Evolutionary conservation across 139 green algal genomes (phyloP).

Genomic region (Chlamydomonas incerta): DNA sequence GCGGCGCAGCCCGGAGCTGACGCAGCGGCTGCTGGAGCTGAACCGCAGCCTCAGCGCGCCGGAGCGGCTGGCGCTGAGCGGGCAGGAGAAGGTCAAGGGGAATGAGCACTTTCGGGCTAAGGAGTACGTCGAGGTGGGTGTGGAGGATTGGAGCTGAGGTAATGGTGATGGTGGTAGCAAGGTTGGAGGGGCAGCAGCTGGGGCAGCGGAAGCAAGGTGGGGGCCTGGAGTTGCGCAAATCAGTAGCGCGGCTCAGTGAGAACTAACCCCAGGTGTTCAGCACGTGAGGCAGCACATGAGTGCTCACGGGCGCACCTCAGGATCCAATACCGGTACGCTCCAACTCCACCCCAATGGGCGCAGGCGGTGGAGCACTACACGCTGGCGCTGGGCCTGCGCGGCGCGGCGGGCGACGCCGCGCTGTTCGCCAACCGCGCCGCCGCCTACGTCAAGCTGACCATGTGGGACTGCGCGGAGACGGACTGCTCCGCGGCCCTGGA

Average conservation of each 20-base stretch:
- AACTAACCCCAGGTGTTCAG: too few species aligned
- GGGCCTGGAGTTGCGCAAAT: too few species aligned
- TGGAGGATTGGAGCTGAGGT: too few species aligned
- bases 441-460: conserved; percentile 57
- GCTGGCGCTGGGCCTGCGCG: conserved; percentile 40
- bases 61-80: conserved; percentile 39
- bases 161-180: too few species aligned
- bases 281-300: too few species aligned
- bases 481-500: conserved; percentile 43
- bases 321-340: too few species aligned
- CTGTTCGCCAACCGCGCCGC: conserved; percentile 58
- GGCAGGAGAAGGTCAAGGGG: conserved; percentile 51
- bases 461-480: conserved; percentile 52
- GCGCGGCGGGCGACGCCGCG: neutral
- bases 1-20: conserved; percentile 41
- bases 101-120: conserved; percentile 57
- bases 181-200: too few species aligned
- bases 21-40: conserved; percentile 34
- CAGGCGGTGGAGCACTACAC: conserved; percentile 60
- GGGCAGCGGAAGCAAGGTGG: too few species aligned
- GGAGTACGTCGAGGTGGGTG: conserved; percentile 33
- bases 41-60: conserved; percentile 15
- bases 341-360: too few species aligned
- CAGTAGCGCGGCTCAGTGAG: too few species aligned
- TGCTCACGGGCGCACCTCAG: too few species aligned